Conservation (phyloP, 164 flowering plant genomes). For the Vitis riparia region DNA sequence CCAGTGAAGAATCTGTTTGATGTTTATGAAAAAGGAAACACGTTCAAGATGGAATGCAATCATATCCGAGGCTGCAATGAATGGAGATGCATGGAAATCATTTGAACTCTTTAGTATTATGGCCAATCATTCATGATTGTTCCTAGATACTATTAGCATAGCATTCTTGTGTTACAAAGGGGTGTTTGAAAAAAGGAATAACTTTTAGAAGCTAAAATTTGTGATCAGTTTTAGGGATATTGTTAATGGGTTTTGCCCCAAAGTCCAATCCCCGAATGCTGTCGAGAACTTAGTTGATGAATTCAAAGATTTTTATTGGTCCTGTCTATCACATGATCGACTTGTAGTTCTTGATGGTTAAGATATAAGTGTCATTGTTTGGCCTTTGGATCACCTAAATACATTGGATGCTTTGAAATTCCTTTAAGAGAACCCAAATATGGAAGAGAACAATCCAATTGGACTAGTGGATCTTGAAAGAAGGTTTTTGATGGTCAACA, state of each 20-base stretch:
- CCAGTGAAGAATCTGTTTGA: too few relatives aligned
- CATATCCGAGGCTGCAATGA: too few relatives aligned
- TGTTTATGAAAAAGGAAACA: too few relatives aligned
- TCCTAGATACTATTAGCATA: conserved; percentile 83
- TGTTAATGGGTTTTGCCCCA: conserved; percentile 90
- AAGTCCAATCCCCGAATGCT: conserved; percentile 56
- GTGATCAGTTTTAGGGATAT: conserved; percentile 83
- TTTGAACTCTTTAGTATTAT: conserved; percentile 4
- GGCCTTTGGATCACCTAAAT: conserved; percentile 82
- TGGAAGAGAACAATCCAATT: conserved; percentile 65
- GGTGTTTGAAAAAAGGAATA: conserved; percentile 77
- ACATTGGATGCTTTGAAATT: conserved; percentile 51
- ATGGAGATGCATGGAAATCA: too few relatives aligned
- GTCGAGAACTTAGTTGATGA: conserved; percentile 58
- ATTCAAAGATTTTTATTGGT: conserved; percentile 62
- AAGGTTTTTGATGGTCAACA: conserved; percentile 87
- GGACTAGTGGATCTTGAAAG: conserved; percentile 67
- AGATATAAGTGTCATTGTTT: conserved; percentile 89
- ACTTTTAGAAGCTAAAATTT: conserved; percentile 49
- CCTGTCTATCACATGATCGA: conserved; percentile 82
- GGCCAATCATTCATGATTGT: conserved; percentile 82
- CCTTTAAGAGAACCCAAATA: conserved; percentile 66
- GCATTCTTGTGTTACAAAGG: conserved; percentile 75
- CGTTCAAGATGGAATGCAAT: too few relatives aligned
- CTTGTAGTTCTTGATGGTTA: conserved; percentile 89